Evolutionary conservation across 768 basidiomycete species (phyloP).

Genomic region (Piloderma croceum): DNA sequence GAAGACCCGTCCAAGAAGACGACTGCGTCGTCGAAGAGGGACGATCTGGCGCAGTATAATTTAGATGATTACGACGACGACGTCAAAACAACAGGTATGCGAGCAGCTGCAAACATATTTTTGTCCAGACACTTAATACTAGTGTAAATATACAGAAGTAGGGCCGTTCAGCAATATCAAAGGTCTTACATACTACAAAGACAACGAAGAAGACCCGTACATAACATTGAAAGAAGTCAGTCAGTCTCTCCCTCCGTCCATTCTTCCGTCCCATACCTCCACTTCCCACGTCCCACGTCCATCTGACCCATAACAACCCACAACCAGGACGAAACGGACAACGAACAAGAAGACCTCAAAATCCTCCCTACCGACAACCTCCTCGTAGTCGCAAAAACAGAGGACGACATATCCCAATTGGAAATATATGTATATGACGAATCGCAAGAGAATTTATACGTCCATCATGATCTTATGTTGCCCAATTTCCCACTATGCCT

Average conservation of each 20-base stretch:
- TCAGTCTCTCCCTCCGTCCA: too few species aligned
- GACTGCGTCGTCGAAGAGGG: slow-evolving; percentile 32
- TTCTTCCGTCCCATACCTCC: slow-evolving; percentile 4
- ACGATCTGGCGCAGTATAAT: slow-evolving; percentile 83
- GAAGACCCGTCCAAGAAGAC: slow-evolving; percentile 25
- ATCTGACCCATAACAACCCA: slow-evolving; percentile 10
- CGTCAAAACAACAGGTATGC: slow-evolving; percentile 31
- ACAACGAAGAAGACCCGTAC: slow-evolving; percentile 93
- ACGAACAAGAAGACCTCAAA: slow-evolving; percentile 87
- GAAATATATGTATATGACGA: slow-evolving; percentile 97
- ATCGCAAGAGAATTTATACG: slow-evolving; percentile 83
- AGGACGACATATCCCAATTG: slow-evolving; percentile 92
- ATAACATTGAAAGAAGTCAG: slow-evolving; percentile 90
- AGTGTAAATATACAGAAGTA: slow-evolving; percentile 33
- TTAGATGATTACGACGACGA: slow-evolving; percentile 92
- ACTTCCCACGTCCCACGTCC: neutral
- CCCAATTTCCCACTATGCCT: slow-evolving; percentile 97
- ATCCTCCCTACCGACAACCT: slow-evolving; percentile 88
- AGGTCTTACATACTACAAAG: slow-evolving; percentile 84
- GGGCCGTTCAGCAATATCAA: slow-evolving; percentile 96
- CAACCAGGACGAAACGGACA: slow-evolving; percentile 61
- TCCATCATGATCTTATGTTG: slow-evolving; percentile 96
- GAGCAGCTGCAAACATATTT: slow-evolving; percentile 26
- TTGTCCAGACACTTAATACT: too few species aligned
- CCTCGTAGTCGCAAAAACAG: slow-evolving; percentile 88